Evolutionary conservation across 352 stramenopile genomes (phyloP).

Genomic region (Aphanomyces astaci): DNA sequence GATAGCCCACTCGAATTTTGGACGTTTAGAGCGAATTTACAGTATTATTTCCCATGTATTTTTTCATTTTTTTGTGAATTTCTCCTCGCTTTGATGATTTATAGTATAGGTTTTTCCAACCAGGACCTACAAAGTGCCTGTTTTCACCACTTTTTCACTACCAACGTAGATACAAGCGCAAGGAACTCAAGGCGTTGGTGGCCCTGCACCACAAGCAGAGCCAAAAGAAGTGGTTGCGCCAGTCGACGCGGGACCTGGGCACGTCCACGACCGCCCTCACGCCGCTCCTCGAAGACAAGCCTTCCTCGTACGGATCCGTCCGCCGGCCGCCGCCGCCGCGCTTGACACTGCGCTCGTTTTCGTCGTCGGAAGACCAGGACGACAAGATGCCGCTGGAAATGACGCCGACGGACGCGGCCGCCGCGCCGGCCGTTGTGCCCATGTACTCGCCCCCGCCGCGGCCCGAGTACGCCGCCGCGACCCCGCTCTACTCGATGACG

Average conservation of each 20-base stretch:
- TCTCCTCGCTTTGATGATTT: too few species aligned
- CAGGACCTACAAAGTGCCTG: too few species aligned
- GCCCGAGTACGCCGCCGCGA: background rate
- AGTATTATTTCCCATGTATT: too few species aligned
- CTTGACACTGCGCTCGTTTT: background rate
- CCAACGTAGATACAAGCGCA: slow-evolving; percentile 29
- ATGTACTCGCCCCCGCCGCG: background rate
- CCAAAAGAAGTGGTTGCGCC: slow-evolving; percentile 3
- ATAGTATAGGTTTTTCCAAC: too few species aligned
- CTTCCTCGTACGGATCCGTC: background rate
- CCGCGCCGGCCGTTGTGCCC: background rate
- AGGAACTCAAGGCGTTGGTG: slow-evolving; percentile 49
- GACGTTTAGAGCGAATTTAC: too few species aligned
- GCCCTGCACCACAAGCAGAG: slow-evolving; percentile 26
- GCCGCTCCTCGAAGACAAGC: background rate
- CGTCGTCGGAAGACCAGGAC: background rate
- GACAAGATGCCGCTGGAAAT: background rate
- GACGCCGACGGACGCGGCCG: background rate
- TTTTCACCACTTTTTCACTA: background rate
- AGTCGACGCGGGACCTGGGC: background rate
- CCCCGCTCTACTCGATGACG: slow-evolving; percentile 3
- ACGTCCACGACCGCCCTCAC: background rate
- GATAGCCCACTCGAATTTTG: too few species aligned
- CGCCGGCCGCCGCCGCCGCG: background rate
- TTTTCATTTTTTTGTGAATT: too few species aligned